phyloP scores from a whole-genome alignment of 805 yeast species.

The Monosporozyma yasuniensis region DNA sequence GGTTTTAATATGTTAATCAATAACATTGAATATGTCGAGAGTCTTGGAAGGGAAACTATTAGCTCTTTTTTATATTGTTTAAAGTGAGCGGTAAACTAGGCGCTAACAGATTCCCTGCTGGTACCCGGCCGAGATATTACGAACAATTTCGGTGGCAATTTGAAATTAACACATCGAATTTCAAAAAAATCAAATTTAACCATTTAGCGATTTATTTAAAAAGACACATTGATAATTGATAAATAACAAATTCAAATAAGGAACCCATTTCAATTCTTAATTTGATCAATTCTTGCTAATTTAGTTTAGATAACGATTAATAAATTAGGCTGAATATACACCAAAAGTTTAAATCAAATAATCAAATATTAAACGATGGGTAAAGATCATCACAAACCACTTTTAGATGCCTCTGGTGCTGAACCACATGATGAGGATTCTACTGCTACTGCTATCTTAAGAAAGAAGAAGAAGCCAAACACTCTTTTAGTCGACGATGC shows the following conservation, averaged over 20 bases:
- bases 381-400: constrained; percentile 36
- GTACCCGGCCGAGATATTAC: constrained; percentile 1
- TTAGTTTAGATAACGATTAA: neutral
- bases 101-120: neutral
- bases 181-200: neutral
- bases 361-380: constrained; percentile 17
- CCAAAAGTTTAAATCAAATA: neutral
- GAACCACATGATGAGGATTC: constrained; percentile 48
- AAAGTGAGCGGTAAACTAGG: neutral
- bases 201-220: neutral
- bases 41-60: no score
- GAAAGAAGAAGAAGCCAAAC: constrained; percentile 96
- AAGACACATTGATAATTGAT: neutral
- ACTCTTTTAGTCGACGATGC: constrained; percentile 95
- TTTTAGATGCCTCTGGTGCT: constrained; percentile 62
- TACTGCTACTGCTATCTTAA: constrained; percentile 94
- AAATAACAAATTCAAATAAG: neutral
- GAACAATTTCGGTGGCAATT: constrained; percentile 1
- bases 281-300: neutral
- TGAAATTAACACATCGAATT: neutral
- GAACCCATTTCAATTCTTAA: neutral
- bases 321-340: neutral
- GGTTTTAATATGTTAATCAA: no score
- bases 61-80: no score
- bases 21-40: no score